Evolutionary conservation across 1,139 yeast genomes (phyloP).

Genomic region (Pichia sp.): DNA sequence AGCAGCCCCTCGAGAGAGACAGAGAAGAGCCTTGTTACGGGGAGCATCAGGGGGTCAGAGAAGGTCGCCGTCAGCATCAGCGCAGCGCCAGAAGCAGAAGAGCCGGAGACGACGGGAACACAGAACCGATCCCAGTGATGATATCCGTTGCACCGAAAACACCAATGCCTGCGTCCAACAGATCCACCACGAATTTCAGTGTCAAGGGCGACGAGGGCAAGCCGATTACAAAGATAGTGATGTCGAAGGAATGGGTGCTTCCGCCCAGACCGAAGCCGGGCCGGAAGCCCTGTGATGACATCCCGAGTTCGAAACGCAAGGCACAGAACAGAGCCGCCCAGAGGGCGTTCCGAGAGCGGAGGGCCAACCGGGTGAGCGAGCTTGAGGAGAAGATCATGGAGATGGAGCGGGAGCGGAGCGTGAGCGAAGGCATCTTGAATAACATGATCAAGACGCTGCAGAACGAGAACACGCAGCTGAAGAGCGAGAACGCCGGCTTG

Average conservation of each 20-base stretch:
- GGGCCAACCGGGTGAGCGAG: conserved; percentile 60
- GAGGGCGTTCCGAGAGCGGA: conserved; percentile 79
- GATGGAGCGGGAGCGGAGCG: conserved; percentile 60
- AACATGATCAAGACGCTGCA: conserved; percentile 37
- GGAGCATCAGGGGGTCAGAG: not conserved
- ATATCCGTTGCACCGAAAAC: conserved; percentile 13
- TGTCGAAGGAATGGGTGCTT: conserved; percentile 86
- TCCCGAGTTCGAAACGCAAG: conserved; percentile 73
- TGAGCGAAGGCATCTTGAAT: conserved; percentile 56
- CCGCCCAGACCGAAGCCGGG: conserved; percentile 94
- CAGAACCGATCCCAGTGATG: conserved; percentile 1
- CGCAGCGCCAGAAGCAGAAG: not conserved
- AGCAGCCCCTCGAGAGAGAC: not conserved
- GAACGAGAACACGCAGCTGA: conserved; percentile 33
- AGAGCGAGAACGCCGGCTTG: conserved; percentile 29
- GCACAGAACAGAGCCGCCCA: conserved; percentile 97
- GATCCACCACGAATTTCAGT: not conserved
- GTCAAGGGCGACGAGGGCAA: not conserved
- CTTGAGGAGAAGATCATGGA: conserved; percentile 54
- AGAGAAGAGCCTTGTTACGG: not conserved
- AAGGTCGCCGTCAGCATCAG: not conserved
- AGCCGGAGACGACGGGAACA: not conserved
- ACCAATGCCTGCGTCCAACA: conserved; percentile 4
- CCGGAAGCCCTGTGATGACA: conserved; percentile 67
- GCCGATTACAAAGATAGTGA: conserved; percentile 45